phyloP scores from a whole-genome alignment of 306 rosid genomes.

The Vigna mungo region DNA sequence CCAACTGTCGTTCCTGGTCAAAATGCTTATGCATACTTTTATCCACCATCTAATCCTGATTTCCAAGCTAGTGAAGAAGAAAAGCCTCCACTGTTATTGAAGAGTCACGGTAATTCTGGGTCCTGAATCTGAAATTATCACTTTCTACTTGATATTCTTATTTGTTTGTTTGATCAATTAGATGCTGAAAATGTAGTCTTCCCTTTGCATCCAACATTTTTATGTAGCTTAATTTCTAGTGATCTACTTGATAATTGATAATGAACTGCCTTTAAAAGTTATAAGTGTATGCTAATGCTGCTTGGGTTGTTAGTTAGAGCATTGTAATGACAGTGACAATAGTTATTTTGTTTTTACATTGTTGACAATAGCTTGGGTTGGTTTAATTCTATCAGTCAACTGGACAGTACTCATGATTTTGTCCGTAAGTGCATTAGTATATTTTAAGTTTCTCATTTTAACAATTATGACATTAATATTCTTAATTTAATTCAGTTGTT shows the following conservation, averaged over 20 bases:
- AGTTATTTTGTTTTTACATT: background rate
- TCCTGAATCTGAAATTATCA: constrained; percentile 9
- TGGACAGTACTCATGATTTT: background rate
- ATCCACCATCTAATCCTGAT: constrained; percentile 74
- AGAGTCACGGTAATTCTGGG: constrained; percentile 79
- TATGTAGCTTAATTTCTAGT: background rate
- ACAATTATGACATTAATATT: background rate
- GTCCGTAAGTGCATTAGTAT: background rate
- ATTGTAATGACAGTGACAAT: background rate
- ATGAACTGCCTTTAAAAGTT: constrained; percentile 3
- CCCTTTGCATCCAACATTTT: background rate
- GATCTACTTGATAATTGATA: background rate
- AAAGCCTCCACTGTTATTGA: constrained; percentile 85
- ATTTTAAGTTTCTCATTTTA: constrained; percentile 30
- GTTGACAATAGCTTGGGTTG: too few relatives aligned
- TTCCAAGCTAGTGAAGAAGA: constrained; percentile 73
- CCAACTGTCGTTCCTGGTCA: constrained; percentile 94
- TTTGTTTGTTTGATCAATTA: constrained; percentile 23
- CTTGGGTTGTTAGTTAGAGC: background rate
- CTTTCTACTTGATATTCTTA: constrained; percentile 14
- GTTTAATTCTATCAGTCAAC: constrained; percentile 1
- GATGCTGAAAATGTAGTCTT: constrained; percentile 16
- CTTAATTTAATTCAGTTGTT: background rate
- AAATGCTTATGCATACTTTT: constrained; percentile 90
- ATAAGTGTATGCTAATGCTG: background rate